Base-by-base conservation (phyloP, 352 stramenopile species). In the Globisporangium radiosum region DNA sequence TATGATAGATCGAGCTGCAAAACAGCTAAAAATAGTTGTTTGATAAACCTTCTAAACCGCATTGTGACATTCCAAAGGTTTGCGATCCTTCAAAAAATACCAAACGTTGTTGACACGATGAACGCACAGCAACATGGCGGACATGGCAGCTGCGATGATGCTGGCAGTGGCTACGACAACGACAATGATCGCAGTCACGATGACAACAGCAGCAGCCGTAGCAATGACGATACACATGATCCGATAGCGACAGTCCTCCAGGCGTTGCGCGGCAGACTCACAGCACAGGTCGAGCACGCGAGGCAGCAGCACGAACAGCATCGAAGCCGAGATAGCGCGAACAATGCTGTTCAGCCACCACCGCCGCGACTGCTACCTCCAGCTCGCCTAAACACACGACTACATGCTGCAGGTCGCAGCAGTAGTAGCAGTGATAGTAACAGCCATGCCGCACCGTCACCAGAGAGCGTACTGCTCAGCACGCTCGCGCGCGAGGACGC, bases 181-280 rank as follows among this genome's bases (percentile, higher is more conserved):
- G 40, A 8, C 40, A 44, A 44, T 13, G 40, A 44, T 7, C 40
- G 11, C 40, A 44, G 11, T 0, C 40, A 4, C 40, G 45, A 47
- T 14, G 9, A 47, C 9, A 5, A 47, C 19, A 19, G 5, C 39
- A 43, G 14, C 42, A 33, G 13, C 54, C 10, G 25, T 17, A 7
- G 4, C 33, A 8, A 13, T 17, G 7, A 10, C 2, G 13, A 37
- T 25, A 4, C 45, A n/a, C 7, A 33, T n/a, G 37, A 37, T 9
- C 43, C 61, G 8, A 50, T 59, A 37, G n/a, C 49, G 1, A 37
- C 55, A 4, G n/a, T 69, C 8, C 62, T 69, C 52, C 58, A 51
- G 43, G 47, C 37, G 9, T 47, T 69, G 2, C 63, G 58, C 8
- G 38, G n/a, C 9, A 64, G 38, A 38, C 43, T 69, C 38, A 47